These are phyloP conservation scores for Davidsoniella neocaledoniae DNA, from an alignment of 2,329 filamentous ascomycete species.

Conservation along the genomic window DNA sequence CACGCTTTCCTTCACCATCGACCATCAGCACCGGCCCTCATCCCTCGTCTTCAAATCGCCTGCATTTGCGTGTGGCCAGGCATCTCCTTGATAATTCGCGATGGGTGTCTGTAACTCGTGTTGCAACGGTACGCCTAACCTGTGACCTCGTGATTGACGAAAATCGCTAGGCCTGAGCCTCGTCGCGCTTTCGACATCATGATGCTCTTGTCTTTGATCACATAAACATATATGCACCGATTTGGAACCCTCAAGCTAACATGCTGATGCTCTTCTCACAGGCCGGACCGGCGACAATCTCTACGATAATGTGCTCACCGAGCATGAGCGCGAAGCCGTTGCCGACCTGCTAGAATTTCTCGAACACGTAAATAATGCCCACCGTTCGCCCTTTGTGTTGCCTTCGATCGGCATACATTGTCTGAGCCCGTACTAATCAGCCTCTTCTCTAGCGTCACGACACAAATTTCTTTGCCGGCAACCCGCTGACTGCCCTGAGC, in stretches of 20 bases:
- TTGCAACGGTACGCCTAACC: conserved; percentile 29
- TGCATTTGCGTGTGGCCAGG: conserved; percentile 9
- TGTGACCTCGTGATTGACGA: background rate
- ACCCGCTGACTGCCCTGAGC: conserved; percentile 81
- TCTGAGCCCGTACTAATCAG: conserved; percentile 18
- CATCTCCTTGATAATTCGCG: conserved; percentile 15
- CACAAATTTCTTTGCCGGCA: conserved; percentile 95
- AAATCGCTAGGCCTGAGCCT: background rate
- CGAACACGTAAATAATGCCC: conserved; percentile 57
- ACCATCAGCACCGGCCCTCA: conserved; percentile 1
- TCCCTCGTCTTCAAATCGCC: background rate
- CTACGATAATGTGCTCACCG: conserved; percentile 76
- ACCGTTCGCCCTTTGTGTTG: background rate
- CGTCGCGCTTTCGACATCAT: background rate
- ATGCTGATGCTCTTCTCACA: conserved; percentile 18
- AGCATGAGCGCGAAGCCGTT: conserved; percentile 92
- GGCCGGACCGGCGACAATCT: conserved; percentile 65
- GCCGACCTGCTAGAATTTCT: conserved; percentile 89
- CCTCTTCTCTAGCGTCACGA: conserved; percentile 55
- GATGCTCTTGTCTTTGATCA: background rate
- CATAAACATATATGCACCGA: background rate
- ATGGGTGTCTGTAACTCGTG: conserved; percentile 50
- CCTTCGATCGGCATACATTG: background rate
- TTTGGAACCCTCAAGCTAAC: background rate
- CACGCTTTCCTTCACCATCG: background rate